Conservation (phyloP, 1,284 basidiomycete genomes). For the Ustilago lituana region DNA sequence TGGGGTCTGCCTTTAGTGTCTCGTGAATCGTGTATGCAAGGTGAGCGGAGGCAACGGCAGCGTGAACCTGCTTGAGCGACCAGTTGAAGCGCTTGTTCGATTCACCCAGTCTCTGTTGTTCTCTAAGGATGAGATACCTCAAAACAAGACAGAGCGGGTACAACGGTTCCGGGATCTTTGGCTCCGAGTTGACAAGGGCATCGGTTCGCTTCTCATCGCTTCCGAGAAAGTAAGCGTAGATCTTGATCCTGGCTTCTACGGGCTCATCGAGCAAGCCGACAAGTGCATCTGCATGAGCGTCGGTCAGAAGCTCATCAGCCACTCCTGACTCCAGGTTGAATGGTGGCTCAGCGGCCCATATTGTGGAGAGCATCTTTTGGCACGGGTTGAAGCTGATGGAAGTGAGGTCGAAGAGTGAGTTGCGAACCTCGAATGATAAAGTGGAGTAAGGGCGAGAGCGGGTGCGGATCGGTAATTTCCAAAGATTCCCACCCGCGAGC, state of each 20-base stretch:
- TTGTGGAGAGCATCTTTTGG: conserved; percentile 21
- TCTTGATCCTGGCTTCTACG: conserved; percentile 18
- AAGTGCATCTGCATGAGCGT: conserved; percentile 11
- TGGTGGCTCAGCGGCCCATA: conserved; percentile 18
- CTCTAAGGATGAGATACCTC: conserved; percentile 41
- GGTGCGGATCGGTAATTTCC: no score
- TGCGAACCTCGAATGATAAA: no score
- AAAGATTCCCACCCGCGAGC: not conserved
- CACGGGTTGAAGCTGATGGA: not conserved
- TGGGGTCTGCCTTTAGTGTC: conserved; percentile 26
- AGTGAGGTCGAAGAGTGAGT: not conserved
- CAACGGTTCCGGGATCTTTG: conserved; percentile 21
- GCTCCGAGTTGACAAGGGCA: conserved; percentile 6
- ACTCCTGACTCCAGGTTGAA: conserved; percentile 6
- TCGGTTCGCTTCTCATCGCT: conserved; percentile 24
- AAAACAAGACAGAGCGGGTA: conserved; percentile 41
- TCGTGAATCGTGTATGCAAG: conserved; percentile 24
- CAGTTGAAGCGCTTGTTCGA: conserved; percentile 41
- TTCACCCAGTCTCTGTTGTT: conserved; percentile 36
- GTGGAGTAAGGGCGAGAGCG: not conserved
- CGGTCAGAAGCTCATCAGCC: conserved; percentile 23
- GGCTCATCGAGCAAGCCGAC: conserved; percentile 34
- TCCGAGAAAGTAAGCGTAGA: conserved; percentile 34
- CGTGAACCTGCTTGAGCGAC: conserved; percentile 41
- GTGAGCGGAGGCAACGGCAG: conserved; percentile 24